Evolutionary conservation across 129 eudicot genomes (phyloP).

Genomic region (Mikania micrantha): DNA sequence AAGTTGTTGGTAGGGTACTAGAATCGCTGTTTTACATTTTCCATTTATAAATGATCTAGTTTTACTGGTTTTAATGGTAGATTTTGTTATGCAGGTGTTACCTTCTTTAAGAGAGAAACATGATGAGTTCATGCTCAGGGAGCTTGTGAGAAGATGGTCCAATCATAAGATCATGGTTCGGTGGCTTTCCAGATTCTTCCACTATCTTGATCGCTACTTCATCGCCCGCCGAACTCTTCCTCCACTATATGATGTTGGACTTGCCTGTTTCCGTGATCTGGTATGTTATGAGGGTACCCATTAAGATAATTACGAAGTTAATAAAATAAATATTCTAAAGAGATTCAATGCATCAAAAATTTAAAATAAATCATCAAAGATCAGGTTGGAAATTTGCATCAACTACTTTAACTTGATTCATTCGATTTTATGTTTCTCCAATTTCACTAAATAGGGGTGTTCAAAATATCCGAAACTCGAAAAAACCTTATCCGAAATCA

Average conservation of each 20-base stretch:
- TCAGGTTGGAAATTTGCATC: background rate
- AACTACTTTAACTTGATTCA: background rate
- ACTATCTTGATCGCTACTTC: conserved; percentile 88
- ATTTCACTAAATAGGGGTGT: too few relatives aligned
- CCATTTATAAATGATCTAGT: background rate
- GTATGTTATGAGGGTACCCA: conserved; percentile 24
- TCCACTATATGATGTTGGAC: conserved; percentile 83
- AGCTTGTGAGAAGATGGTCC: conserved; percentile 92
- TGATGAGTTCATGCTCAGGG: conserved; percentile 91
- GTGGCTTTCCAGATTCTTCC: conserved; percentile 92
- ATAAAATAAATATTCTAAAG: background rate
- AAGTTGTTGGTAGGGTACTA: background rate
- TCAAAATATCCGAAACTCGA: too few relatives aligned
- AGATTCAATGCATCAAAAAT: background rate
- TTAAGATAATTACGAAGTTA: background rate
- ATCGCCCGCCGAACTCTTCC: conserved; percentile 90
- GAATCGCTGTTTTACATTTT: background rate
- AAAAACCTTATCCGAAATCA: too few relatives aligned
- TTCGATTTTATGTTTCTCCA: background rate
- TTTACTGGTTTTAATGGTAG: background rate
- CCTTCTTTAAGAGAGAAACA: conserved; percentile 88
- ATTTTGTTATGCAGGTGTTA: conserved; percentile 47
- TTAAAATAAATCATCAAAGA: background rate
- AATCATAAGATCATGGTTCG: conserved; percentile 96
- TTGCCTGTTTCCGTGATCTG: conserved; percentile 86